These are phyloP conservation scores for Aureobasidium sp. DNA, from an alignment of 2,329 filamentous ascomycete species.

Conservation along the genomic window DNA sequence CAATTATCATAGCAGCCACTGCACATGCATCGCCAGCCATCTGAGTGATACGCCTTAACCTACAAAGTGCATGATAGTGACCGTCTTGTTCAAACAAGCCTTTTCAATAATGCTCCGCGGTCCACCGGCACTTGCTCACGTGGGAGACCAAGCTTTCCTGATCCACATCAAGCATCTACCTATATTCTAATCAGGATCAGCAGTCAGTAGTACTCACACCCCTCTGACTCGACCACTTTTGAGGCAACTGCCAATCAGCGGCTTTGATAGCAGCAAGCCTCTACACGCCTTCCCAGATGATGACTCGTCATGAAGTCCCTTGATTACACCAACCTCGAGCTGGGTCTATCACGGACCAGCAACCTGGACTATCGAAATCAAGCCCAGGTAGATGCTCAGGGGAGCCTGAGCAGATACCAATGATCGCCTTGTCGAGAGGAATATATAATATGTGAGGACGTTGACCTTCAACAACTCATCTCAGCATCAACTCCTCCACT, in stretches of 20 bases:
- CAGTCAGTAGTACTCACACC: background rate
- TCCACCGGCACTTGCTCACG: background rate
- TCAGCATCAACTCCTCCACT: background rate
- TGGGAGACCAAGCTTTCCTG: background rate
- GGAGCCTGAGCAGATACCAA: background rate
- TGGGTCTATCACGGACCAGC: background rate
- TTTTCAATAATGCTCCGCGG: background rate
- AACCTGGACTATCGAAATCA: background rate
- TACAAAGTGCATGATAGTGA: background rate
- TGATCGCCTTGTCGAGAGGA: background rate
- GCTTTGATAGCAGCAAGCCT: background rate
- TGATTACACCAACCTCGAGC: background rate
- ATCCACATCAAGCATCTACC: constrained; percentile 1
- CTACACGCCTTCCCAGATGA: background rate
- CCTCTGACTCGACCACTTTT: background rate
- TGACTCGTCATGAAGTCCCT: background rate
- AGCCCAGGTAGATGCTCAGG: background rate
- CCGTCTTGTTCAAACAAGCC: background rate
- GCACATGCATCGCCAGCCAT: background rate
- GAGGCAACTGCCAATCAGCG: background rate
- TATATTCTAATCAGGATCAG: constrained; percentile 1
- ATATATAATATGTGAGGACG: background rate
- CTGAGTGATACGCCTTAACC: background rate
- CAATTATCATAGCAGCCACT: background rate
- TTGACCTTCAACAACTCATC: background rate